phyloP scores from a whole-genome alignment of 139 green algal genomes.

The Axilococcus clingmanii region DNA sequence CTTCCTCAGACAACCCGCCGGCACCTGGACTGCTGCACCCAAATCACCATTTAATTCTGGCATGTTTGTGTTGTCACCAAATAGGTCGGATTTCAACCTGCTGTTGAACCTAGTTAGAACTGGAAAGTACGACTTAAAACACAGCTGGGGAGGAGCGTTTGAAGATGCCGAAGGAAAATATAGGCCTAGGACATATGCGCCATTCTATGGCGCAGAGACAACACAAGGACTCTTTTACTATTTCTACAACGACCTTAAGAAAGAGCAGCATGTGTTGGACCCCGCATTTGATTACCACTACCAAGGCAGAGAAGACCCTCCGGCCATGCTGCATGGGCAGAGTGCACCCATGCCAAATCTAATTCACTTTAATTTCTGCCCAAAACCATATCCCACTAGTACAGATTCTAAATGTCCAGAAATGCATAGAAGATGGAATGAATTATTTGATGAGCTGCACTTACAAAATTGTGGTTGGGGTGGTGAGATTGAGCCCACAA shows the following conservation, averaged over 20 bases:
- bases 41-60: conserved; percentile 4
- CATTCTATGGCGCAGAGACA: conserved; percentile 4
- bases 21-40: not conserved
- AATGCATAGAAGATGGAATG: not conserved
- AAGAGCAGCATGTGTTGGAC: not conserved
- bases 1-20: not conserved
- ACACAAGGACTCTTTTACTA: conserved; percentile 3
- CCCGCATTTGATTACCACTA: not conserved
- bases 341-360: conserved; percentile 3
- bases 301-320: not conserved
- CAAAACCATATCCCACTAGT: not conserved
- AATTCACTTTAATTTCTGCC: conserved; percentile 1
- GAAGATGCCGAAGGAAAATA: not conserved
- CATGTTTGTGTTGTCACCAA: not conserved
- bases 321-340: not conserved
- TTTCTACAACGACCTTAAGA: conserved; percentile 1
- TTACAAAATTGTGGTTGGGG: not conserved
- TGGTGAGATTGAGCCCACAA: conserved; percentile 1
- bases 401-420: not conserved
- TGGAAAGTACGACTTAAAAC: conserved; percentile 1
- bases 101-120: not conserved
- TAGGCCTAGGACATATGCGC: not conserved
- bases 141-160: conserved; percentile 3
- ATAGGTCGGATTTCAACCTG: not conserved
- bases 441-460: not conserved